Evolutionary conservation across 805 yeast genomes (phyloP), one percentile per base, ranked within the genome.

Genomic region (Zygosaccharomyces rouxii): DNA sequence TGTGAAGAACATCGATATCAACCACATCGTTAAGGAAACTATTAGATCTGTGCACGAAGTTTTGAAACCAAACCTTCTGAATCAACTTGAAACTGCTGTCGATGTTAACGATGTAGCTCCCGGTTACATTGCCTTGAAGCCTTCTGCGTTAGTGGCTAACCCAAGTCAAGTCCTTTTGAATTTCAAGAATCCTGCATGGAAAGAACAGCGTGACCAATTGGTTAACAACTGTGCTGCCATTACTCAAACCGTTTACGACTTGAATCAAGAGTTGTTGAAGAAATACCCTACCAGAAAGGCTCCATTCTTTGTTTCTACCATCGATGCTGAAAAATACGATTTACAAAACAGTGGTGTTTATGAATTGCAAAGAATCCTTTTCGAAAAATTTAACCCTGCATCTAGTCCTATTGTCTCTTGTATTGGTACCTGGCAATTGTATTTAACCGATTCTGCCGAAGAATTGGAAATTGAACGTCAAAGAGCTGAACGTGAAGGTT

Each of bases 381-480:
- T 85, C 74, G 61, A 77, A 55, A 79, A 77, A 60, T 90, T 80
- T 71, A 90, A 90, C 72, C 79, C 78, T 35, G 58, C 70, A 31
- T 71, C 78, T 50, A 65, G 71, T 35, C 81, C 83, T 4, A 60
- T 71, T 5, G 75, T 81, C 19, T 79, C 85, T 26, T 86, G 88
- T 22, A 86, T 87, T 42, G 97, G 98, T 25, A 90, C 98, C 7
- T 78, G 92, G 68, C 98, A 90, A 72, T 82, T 92, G 88, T 90
- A 90, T 68, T 75, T 92, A 60, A 80, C 82, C 43, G 87, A 84
- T 54, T 81, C 95, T 0, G 65, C 81, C 2, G 74, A 74, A 18
- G 75, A 86, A 56, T 71, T 92, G 54, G 67, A 77, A 28, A 55
- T 70, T 35, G 97, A 90, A 64, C 78, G 79, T 55, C 68, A 74